Percentiles rank a stretch among this genome's conserved stretches.
phyloP scores from a whole-genome alignment of 208 protist species.

The Crithidia fasciculata region DNA sequence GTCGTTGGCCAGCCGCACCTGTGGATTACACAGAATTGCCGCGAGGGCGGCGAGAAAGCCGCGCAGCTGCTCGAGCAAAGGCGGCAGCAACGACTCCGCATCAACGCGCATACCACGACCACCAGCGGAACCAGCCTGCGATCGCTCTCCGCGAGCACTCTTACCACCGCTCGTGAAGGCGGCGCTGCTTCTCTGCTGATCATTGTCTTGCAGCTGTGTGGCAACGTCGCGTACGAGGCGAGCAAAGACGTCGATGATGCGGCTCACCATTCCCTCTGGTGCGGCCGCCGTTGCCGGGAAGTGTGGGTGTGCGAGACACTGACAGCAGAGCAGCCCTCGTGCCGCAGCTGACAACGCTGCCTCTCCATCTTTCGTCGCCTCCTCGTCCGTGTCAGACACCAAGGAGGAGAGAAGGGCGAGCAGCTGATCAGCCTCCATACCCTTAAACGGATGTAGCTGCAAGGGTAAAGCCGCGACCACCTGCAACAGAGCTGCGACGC shows the following conservation, averaged over 20 bases:
- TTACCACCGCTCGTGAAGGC: neutral
- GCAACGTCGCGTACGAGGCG: slow-evolving; percentile 42
- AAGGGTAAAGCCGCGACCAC: slow-evolving; percentile 41
- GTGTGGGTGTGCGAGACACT: slow-evolving; percentile 55
- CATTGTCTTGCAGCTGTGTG: slow-evolving; percentile 15
- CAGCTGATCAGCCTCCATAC: slow-evolving; percentile 22
- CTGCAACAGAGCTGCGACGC: slow-evolving; percentile 17
- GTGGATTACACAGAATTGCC: slow-evolving; percentile 42
- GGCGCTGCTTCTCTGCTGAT: slow-evolving; percentile 12
- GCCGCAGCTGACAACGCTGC: slow-evolving; percentile 9
- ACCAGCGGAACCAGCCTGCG: too few relatives aligned
- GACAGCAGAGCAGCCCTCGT: slow-evolving; percentile 54
- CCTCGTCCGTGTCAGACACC: neutral
- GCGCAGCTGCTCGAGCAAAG: slow-evolving; percentile 64
- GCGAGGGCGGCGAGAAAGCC: slow-evolving; percentile 54
- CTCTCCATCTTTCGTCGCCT: neutral
- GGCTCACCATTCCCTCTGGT: slow-evolving; percentile 48
- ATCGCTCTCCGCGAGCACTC: too few relatives aligned
- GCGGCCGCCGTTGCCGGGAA: slow-evolving; percentile 46
- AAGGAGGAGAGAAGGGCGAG: slow-evolving; percentile 38
- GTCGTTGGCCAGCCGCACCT: slow-evolving; percentile 49
- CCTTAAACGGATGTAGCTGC: slow-evolving; percentile 49
- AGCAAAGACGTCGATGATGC: slow-evolving; percentile 52
- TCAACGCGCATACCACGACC: neutral
- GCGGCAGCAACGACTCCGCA: slow-evolving; percentile 7